Evolutionary conservation across 2,329 filamentous ascomycete species (phyloP), one percentile per base, ranked within the genome.

Genomic region (Fonsecaea erecta): DNA sequence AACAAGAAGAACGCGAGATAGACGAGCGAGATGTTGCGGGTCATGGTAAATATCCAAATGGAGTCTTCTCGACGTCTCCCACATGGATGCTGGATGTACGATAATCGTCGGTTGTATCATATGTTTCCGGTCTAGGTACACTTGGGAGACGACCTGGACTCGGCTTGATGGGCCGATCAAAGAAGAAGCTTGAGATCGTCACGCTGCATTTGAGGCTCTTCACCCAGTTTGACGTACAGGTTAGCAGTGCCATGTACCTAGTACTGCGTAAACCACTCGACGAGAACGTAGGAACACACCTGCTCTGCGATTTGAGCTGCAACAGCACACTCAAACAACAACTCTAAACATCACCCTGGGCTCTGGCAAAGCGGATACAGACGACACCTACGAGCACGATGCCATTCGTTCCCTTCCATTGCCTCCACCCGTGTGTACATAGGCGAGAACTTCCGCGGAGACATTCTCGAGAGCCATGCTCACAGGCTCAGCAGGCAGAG

Each of bases 1-100:
- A 88, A 91, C 71, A 91, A 89, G 78, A 92, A 91, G 69, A 70
- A 68, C 30, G 60, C 66, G 18, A 63, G 63, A 51, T 65, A 60
- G 57, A 55, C 21, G 37, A 30, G 32, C 14, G 43, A 60, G n/a
- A n/a, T 48, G 43, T 48, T 48, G 43, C 21, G 43, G 43, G 21
- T 48, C 43, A 48, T 48, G 43, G 43, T 12, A 18, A 18, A 35
- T 59, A 14, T 37, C 18, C 34, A 14, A 48, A 4, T 12, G 43
- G 18, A 26, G 43, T 18, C 8, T 48, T 24, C 5, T 48, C 43
- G 43, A 26, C 9, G 6, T 6, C 7, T 48, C 18, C 43, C 43
- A 24, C 18, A 4, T 24, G 18, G 43, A 24, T 21, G 43, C 21
- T 16, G 43, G 24, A 24, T 48, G 43, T 48, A 48, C 43, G 43